These are phyloP conservation scores for Tolypocladium guangdongense DNA, from an alignment of 2,329 filamentous ascomycete genomes.

Conservation along the genomic window DNA sequence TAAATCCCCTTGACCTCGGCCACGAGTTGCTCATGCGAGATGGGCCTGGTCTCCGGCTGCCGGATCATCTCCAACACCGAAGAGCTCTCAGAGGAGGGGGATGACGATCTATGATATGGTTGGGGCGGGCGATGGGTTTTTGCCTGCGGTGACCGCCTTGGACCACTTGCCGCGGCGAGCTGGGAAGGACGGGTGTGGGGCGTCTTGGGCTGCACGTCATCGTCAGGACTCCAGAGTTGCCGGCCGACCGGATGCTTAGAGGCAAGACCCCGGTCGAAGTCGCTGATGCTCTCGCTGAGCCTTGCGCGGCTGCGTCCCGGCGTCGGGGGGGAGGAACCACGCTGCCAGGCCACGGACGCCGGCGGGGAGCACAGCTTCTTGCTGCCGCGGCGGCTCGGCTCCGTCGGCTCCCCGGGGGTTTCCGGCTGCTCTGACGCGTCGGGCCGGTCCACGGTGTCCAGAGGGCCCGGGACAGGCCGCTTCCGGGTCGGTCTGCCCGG, in stretches of 20 bases:
- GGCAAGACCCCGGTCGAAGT: constrained; percentile 13
- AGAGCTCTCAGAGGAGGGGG: constrained; percentile 1
- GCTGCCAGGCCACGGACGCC: constrained; percentile 9
- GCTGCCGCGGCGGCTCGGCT: constrained; percentile 8
- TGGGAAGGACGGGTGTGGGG: constrained; percentile 1
- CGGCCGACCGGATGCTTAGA: constrained; percentile 11
- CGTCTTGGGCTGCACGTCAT: constrained; percentile 8
- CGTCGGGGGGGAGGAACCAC: constrained; percentile 9
- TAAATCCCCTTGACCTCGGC: constrained; percentile 80
- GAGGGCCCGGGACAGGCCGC: constrained; percentile 3
- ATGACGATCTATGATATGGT: background rate
- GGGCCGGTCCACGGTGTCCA: background rate
- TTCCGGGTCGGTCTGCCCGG: constrained; percentile 3
- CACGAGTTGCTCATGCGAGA: constrained; percentile 68
- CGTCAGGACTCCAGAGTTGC: constrained; percentile 18
- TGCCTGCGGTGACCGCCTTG: constrained; percentile 2
- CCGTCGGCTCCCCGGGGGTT: constrained; percentile 1
- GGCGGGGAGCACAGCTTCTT: constrained; percentile 19
- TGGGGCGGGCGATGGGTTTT: background rate
- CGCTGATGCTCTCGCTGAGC: constrained; percentile 5
- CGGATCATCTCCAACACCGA: constrained; percentile 6
- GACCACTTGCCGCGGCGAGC: background rate
- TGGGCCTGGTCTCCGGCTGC: constrained; percentile 53
- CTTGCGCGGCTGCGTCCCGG: constrained; percentile 8
- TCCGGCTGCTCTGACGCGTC: constrained; percentile 3